These are phyloP conservation scores for Sarocladium oryzae DNA, from an alignment of 2,329 filamentous ascomycete species.

Conservation along the genomic window DNA sequence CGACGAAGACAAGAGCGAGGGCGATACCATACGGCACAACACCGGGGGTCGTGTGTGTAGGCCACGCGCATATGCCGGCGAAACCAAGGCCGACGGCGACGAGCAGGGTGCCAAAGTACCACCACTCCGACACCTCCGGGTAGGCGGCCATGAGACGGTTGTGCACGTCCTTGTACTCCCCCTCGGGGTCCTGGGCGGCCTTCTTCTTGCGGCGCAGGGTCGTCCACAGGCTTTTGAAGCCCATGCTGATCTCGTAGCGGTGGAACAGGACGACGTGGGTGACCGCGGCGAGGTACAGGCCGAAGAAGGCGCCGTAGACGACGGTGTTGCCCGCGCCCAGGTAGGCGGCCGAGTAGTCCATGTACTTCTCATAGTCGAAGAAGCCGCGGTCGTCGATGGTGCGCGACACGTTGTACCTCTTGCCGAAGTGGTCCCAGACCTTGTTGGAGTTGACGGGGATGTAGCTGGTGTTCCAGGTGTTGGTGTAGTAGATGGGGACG, in stretches of 20 bases:
- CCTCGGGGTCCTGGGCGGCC: constrained; percentile 5
- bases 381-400: constrained; percentile 30
- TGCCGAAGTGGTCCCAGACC: constrained; percentile 36
- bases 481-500: constrained; percentile 34
- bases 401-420: constrained; percentile 27
- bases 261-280: constrained; percentile 19
- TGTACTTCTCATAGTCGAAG: constrained; percentile 31
- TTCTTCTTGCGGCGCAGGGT: constrained; percentile 17
- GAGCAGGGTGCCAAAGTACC: constrained; percentile 29
- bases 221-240: constrained; percentile 18
- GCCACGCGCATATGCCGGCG: constrained; percentile 32
- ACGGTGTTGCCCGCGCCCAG: constrained; percentile 19
- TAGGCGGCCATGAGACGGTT: constrained; percentile 21
- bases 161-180: constrained; percentile 16
- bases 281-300: constrained; percentile 21
- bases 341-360: constrained; percentile 36
- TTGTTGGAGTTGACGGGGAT: constrained; percentile 39
- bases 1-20: constrained; percentile 32
- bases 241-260: constrained; percentile 18
- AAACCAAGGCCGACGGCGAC: constrained; percentile 29
- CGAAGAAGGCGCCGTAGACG: constrained; percentile 23
- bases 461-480: constrained; percentile 37
- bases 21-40: constrained; percentile 35
- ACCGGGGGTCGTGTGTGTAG: constrained; percentile 32
- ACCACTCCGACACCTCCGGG: constrained; percentile 33